A percentile compares a stretch with the other conserved stretches of the same genome.
phyloP scores from a whole-genome alignment of 2,329 filamentous ascomycete genomes.

The Mariannaea elegans region DNA sequence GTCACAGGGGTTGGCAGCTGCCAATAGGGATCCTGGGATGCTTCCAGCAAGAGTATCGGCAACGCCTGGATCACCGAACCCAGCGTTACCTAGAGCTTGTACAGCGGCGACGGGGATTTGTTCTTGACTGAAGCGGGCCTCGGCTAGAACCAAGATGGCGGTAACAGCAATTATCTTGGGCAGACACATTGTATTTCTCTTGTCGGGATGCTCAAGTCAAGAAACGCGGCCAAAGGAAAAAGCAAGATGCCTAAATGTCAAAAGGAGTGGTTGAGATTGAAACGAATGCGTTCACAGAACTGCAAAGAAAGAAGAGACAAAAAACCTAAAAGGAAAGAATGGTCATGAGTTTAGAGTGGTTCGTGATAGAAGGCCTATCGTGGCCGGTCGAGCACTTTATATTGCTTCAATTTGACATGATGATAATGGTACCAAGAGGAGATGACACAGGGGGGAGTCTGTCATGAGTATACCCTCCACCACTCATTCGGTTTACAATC shows the following conservation, averaged over 20 bases:
- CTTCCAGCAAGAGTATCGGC: slow-evolving; percentile 71
- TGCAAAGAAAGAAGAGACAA: slow-evolving; percentile 31
- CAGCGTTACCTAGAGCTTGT: slow-evolving; percentile 52
- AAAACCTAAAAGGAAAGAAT: slow-evolving; percentile 15
- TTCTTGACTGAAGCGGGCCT: slow-evolving; percentile 72
- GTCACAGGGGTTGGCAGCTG: slow-evolving; percentile 70
- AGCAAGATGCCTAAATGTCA: slow-evolving; percentile 25
- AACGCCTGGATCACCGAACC: slow-evolving; percentile 65
- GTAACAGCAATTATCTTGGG: slow-evolving; percentile 31
- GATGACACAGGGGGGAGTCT: not conserved
- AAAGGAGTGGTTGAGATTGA: slow-evolving; percentile 34
- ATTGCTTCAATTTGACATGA: slow-evolving; percentile 23
- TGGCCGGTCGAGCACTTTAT: slow-evolving; percentile 32
- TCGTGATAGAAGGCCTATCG: slow-evolving; percentile 21
- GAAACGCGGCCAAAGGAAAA: slow-evolving; percentile 14
- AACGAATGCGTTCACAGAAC: slow-evolving; percentile 45
- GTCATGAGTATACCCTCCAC: not conserved
- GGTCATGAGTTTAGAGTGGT: slow-evolving; percentile 23
- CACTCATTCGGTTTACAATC: not conserved
- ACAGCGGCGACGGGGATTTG: slow-evolving; percentile 65
- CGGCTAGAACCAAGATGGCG: slow-evolving; percentile 49
- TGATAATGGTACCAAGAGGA: not conserved
- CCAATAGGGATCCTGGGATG: slow-evolving; percentile 70
- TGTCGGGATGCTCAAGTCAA: not conserved
- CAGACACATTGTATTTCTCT: slow-evolving; percentile 20